Conservation (phyloP, 2,329 filamentous ascomycete species). For the Teratosphaeria pseudoeucalypti region DNA sequence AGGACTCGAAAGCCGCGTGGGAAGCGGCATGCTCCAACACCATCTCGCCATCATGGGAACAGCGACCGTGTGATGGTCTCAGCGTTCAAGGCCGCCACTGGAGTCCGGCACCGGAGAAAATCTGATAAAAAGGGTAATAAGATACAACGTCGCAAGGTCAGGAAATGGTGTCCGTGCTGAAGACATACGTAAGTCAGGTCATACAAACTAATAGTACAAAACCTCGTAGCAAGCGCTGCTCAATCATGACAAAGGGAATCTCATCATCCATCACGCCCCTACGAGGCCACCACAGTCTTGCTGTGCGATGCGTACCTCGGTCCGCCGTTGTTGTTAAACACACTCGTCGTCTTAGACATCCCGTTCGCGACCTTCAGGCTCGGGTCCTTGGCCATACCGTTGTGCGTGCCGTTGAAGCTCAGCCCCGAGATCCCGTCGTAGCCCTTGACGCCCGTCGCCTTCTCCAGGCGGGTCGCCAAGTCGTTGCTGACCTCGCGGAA, state of each 20-base stretch:
- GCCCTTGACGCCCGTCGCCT: constrained; percentile 51
- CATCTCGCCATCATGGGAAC: too few relatives aligned
- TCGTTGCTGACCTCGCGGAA: constrained; percentile 54
- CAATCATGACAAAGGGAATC: neutral
- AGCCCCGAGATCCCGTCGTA: constrained; percentile 47
- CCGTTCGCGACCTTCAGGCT: constrained; percentile 43
- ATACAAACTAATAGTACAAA: neutral
- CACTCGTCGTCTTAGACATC: constrained; percentile 22
- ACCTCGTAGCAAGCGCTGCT: neutral
- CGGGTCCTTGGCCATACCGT: constrained; percentile 45
- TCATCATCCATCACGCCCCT: neutral
- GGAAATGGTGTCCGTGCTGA: too few relatives aligned
- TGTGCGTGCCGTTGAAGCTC: constrained; percentile 51
- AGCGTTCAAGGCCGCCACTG: too few relatives aligned
- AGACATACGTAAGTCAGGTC: neutral
- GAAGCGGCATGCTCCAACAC: too few relatives aligned
- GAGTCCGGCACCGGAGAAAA: too few relatives aligned
- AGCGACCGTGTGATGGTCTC: too few relatives aligned
- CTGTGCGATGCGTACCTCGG: constrained; percentile 34
- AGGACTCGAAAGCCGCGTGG: too few relatives aligned
- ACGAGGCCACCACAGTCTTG: neutral
- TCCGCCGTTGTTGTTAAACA: constrained; percentile 37
- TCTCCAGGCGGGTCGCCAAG: constrained; percentile 48
- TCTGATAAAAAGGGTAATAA: too few relatives aligned
- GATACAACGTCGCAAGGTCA: too few relatives aligned